A percentile compares a stretch with the other conserved stretches of the same genome.
phyloP scores from a whole-genome alignment of 2,329 filamentous ascomycete genomes.

The Aspergillus sp. region DNA sequence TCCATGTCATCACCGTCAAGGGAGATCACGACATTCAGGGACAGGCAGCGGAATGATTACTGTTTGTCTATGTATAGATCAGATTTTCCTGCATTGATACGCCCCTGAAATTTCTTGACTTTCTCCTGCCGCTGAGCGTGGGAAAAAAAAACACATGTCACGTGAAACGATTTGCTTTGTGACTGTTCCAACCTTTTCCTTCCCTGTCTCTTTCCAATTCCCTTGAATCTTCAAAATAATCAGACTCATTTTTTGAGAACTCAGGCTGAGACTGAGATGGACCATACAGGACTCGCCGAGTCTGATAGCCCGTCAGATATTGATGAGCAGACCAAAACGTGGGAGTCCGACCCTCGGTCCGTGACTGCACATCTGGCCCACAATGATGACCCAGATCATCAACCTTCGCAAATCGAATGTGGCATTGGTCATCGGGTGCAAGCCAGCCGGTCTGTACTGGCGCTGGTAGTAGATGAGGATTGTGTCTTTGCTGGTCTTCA shows the following conservation, averaged over 20 bases:
- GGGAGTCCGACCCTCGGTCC: slow-evolving; percentile 36
- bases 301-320: slow-evolving; percentile 41
- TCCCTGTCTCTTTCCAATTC: slow-evolving; percentile 3
- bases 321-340: slow-evolving; percentile 40
- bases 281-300: slow-evolving; percentile 35
- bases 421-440: slow-evolving; percentile 49
- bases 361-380: slow-evolving; percentile 23
- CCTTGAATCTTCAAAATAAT: neutral
- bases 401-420: slow-evolving; percentile 36
- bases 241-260: slow-evolving; percentile 8
- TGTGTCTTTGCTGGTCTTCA: slow-evolving; percentile 92
- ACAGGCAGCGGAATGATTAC: neutral
- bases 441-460: slow-evolving; percentile 59
- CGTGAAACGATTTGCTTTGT: slow-evolving; percentile 13
- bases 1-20: slow-evolving; percentile 19
- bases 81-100: slow-evolving; percentile 4
- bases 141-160: slow-evolving; percentile 14
- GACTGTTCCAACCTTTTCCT: slow-evolving; percentile 8
- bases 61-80: slow-evolving; percentile 10
- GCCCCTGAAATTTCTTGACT: neutral
- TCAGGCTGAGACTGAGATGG: slow-evolving; percentile 36
- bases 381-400: slow-evolving; percentile 25
- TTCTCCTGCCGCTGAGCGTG: slow-evolving; percentile 2
- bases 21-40: slow-evolving; percentile 18
- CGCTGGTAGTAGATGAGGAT: slow-evolving; percentile 77